Base-by-base conservation (phyloP, 164 flowering plant genomes). In the Vitis labrusca region DNA sequence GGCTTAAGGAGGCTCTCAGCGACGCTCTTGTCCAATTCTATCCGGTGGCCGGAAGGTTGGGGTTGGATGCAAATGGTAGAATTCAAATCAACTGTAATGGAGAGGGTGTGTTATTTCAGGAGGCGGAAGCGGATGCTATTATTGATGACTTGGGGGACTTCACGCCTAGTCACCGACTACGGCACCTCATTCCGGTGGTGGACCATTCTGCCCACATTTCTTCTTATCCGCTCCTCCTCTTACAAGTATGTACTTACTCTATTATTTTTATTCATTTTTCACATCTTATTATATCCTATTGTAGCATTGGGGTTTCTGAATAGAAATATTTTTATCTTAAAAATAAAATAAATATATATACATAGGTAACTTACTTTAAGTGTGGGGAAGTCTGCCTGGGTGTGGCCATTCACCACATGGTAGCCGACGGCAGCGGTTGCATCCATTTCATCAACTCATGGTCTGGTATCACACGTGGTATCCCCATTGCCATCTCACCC, bases 1-100 rank as follows among this genome's bases (percentile, higher is more conserved):
- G 76, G 32, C 69, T 79, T 10, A 79, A 79, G 56, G 82, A 70
- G n/a, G 79, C 87, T 4, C 59, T 84, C 59, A 71, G 82, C 67
- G 50, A 67, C 27, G 79, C 70, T 11, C 75, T 82, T 3, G 87
- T 84, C 1, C 78, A 77, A 0, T 84, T 23, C 27, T 23, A 23
- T 23, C 27, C 27, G 2, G 27, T 58, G 10, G 70, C 70, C 9
- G 70, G 70, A 1, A 16, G 70, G 27, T n/a, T 67, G 30, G 27
- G 63, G 19, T 17, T 23, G 9, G 63, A 47, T 13, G 62, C 10
- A 3, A 11, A 58, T 5, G 54, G 70, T 3, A 57, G 61, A 10
- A 9, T 67, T 13, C 15, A 48, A 11, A 32, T 67, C 3, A 23
- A 17, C 17, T 67, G 71, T 48, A 67, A 67, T 10, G 63, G 17